Percentiles rank a stretch among this genome's conserved stretches.
phyloP scores from a whole-genome alignment of 2,329 filamentous ascomycete species.

The Nemania sp. region DNA sequence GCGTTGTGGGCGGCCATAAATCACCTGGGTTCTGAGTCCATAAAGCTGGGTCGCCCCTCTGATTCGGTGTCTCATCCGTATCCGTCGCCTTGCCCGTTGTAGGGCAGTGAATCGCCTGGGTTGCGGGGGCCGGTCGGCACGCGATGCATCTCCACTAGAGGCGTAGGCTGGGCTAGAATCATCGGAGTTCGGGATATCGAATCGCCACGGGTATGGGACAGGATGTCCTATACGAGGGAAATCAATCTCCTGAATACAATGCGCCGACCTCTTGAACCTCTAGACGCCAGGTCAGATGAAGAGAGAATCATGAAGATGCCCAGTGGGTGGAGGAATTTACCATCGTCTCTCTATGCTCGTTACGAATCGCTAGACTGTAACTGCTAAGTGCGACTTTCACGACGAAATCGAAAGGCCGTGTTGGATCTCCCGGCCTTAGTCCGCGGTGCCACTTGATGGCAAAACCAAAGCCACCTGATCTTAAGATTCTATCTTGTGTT shows the following conservation, averaged over 20 bases:
- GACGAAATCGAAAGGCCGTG: slow-evolving; percentile 8
- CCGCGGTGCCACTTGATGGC: too few species aligned
- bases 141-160: slow-evolving; percentile 26
- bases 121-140: slow-evolving; percentile 5
- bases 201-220: neutral
- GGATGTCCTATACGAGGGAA: slow-evolving; percentile 4
- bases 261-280: slow-evolving; percentile 27
- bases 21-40: too few species aligned
- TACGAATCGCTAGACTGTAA: neutral
- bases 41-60: neutral
- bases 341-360: neutral
- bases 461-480: too few species aligned
- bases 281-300: slow-evolving; percentile 3
- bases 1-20: too few species aligned
- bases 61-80: neutral
- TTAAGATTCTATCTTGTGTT: too few species aligned
- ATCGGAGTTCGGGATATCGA: neutral
- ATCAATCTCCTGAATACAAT: slow-evolving; percentile 24
- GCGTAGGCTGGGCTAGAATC: slow-evolving; percentile 20
- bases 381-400: neutral
- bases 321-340: neutral
- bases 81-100: neutral
- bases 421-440: too few species aligned
- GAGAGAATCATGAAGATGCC: neutral
- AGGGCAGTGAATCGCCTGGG: too few species aligned